Evolutionary conservation across 352 stramenopile species (phyloP).

Genomic region (Aphanomyces euteiches): DNA sequence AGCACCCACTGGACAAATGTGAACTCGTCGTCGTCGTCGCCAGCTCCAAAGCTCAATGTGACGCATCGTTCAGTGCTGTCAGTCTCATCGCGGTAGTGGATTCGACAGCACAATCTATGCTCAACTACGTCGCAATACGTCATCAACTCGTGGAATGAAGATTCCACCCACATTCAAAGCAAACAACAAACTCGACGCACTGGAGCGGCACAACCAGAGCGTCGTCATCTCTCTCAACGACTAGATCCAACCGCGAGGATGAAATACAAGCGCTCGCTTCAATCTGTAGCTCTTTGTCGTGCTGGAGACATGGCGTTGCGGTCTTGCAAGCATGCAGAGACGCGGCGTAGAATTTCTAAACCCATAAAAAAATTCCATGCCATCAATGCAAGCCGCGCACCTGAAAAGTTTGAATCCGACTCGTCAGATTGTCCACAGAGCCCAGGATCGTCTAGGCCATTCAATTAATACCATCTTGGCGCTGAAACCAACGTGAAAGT

Average conservation of each 20-base stretch:
- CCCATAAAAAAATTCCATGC: background rate
- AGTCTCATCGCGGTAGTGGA: background rate
- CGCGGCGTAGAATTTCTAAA: background rate
- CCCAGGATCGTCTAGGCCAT: constrained; percentile 1
- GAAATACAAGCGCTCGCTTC: no score
- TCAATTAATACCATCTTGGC: background rate
- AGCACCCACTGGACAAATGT: constrained; percentile 14
- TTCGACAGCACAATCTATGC: background rate
- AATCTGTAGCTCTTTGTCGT: no score
- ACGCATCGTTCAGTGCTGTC: background rate
- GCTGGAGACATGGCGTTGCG: no score
- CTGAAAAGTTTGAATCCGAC: background rate
- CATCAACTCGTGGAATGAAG: no score
- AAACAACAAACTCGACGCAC: no score
- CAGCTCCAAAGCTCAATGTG: background rate
- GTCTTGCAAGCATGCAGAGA: no score
- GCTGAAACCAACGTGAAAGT: background rate
- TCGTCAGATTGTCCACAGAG: background rate
- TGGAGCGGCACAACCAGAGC: no score
- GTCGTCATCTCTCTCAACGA: no score
- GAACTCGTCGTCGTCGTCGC: constrained; percentile 14
- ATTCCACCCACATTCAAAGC: no score
- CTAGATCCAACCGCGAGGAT: no score
- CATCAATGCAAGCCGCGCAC: background rate
- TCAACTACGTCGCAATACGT: background rate